These are phyloP conservation scores for Dioscorea alata DNA, from an alignment of 106 monocot species.

Conservation along the genomic window DNA sequence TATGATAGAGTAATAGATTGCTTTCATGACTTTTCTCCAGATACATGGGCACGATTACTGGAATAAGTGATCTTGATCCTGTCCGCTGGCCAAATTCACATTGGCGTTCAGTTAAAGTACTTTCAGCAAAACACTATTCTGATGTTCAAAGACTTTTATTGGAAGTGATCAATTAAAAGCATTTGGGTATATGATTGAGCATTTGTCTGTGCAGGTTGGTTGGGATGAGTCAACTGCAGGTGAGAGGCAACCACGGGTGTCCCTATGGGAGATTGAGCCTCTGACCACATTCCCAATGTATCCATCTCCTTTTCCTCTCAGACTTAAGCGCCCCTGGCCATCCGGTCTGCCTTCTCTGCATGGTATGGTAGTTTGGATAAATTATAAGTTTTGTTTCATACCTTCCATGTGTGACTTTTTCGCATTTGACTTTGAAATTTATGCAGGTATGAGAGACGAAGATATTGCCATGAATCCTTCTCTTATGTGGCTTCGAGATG, in stretches of 20 bases:
- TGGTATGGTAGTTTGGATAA: conserved; percentile 2
- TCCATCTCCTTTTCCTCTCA: conserved; percentile 33
- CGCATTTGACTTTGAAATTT: background rate
- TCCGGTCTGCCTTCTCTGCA: conserved; percentile 33
- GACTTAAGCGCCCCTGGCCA: conserved; percentile 40
- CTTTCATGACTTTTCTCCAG: conserved; percentile 2
- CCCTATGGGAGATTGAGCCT: conserved; percentile 51
- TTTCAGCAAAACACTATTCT: too few relatives aligned
- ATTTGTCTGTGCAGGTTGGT: conserved; percentile 25
- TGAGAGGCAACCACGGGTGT: conserved; percentile 40
- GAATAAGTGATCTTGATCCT: conserved; percentile 29
- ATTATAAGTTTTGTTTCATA: background rate
- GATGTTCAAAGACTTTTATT: too few relatives aligned
- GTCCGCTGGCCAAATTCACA: conserved; percentile 31
- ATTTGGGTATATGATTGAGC: too few relatives aligned
- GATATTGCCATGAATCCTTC: conserved; percentile 25
- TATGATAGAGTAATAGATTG: background rate
- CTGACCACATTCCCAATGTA: conserved; percentile 52
- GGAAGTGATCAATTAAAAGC: too few relatives aligned
- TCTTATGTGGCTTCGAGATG: conserved; percentile 28
- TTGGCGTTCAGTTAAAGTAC: conserved; percentile 39
- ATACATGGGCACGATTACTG: conserved; percentile 41
- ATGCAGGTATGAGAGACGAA: conserved; percentile 24
- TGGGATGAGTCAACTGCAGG: conserved; percentile 51
- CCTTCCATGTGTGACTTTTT: background rate